These are phyloP conservation scores for Curvularia sp. DNA, from an alignment of 2,329 filamentous ascomycete genomes.

Conservation along the genomic window DNA sequence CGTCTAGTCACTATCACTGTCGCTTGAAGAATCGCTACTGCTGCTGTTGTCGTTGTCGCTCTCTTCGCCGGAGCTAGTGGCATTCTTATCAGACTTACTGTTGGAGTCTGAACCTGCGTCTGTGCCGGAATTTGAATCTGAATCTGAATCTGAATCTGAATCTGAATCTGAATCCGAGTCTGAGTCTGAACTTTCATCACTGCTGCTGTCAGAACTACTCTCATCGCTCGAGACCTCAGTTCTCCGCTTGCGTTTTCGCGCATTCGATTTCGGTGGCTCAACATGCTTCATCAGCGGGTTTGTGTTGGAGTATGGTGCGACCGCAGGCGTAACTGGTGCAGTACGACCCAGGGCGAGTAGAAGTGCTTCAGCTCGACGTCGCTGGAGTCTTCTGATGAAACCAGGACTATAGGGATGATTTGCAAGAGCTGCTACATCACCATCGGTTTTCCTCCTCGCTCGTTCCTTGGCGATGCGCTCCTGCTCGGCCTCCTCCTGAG, in stretches of 20 bases:
- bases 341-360: slow-evolving; percentile 40
- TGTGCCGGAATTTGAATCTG: slow-evolving; percentile 15
- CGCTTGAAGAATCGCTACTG: slow-evolving; percentile 11
- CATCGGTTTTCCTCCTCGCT: slow-evolving; percentile 42
- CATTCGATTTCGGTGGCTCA: slow-evolving; percentile 22
- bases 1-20: slow-evolving; percentile 21
- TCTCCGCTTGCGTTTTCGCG: slow-evolving; percentile 41
- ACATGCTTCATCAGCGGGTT: slow-evolving; percentile 28
- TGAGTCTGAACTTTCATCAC: slow-evolving; percentile 30
- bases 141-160: slow-evolving; percentile 12
- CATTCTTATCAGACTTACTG: slow-evolving; percentile 11
- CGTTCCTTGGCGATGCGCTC: slow-evolving; percentile 44
- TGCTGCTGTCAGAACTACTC: slow-evolving; percentile 45
- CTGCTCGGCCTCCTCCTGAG: slow-evolving; percentile 48
- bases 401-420: slow-evolving; percentile 38
- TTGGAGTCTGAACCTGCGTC: not conserved
- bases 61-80: slow-evolving; percentile 17
- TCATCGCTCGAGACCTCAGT: slow-evolving; percentile 43
- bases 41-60: slow-evolving; percentile 27
- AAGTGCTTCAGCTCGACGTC: slow-evolving; percentile 43
- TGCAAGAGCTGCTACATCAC: slow-evolving; percentile 36
- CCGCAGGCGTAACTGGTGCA: slow-evolving; percentile 30
- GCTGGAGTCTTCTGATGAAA: slow-evolving; percentile 46
- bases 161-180: slow-evolving; percentile 18
- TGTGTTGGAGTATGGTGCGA: slow-evolving; percentile 21